Conservation (phyloP, 768 basidiomycete genomes). For the Mrakia hoshinonis region DNA sequence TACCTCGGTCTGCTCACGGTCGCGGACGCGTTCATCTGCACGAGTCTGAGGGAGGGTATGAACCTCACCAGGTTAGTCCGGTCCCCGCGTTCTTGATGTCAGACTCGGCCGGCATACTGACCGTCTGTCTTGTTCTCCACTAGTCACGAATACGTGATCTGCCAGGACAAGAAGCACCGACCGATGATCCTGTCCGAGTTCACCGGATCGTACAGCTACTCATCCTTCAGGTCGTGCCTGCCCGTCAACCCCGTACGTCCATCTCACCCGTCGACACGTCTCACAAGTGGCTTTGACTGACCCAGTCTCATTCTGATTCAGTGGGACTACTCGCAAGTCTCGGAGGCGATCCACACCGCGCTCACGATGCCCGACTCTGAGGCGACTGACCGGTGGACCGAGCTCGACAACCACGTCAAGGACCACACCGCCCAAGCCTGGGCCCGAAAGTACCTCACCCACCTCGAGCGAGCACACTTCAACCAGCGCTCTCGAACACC, state of each 20-base stretch:
- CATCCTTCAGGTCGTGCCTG: constrained; percentile 77
- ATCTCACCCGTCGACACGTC: neutral
- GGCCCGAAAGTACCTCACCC: constrained; percentile 24
- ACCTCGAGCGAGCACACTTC: constrained; percentile 29
- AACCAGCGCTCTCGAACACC: constrained; percentile 25
- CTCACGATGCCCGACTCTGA: constrained; percentile 70
- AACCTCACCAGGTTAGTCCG: constrained; percentile 52
- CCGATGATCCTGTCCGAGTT: constrained; percentile 48
- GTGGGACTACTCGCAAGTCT: constrained; percentile 29
- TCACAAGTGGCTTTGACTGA: neutral
- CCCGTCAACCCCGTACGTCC: constrained; percentile 57
- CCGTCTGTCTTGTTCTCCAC: too few species aligned
- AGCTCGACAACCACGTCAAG: constrained; percentile 73
- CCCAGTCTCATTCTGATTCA: neutral
- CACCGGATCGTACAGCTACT: constrained; percentile 76
- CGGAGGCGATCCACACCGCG: constrained; percentile 43
- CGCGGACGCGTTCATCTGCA: constrained; percentile 77
- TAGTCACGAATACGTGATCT: constrained; percentile 9
- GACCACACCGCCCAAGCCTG: constrained; percentile 67
- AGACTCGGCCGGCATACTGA: too few species aligned
- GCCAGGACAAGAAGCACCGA: constrained; percentile 25
- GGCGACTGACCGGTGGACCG: constrained; percentile 65
- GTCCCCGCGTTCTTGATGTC: constrained; percentile 48
- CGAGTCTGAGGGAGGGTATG: constrained; percentile 81
- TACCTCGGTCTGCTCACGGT: constrained; percentile 72